Evolutionary conservation across 345 rosid species (phyloP), one percentile per base, ranked within the genome.

Genomic region (Noccaea bulbosa): DNA sequence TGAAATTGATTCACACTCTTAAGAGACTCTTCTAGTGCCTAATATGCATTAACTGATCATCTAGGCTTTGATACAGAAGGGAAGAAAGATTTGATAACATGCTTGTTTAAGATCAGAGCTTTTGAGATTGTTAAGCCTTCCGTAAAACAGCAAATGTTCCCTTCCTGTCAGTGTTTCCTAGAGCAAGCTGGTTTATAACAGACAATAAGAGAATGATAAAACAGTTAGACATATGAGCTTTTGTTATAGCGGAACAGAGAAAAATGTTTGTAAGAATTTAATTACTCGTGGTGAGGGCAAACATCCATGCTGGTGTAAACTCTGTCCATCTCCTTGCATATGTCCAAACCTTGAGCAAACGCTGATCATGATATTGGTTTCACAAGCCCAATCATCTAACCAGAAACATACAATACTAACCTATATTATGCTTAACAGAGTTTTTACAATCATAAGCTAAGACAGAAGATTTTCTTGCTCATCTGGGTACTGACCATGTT

Each of bases 271-370:
- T 2, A 17, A 14, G 9, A 48, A 65, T 20, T 22, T 12, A 54
- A 86, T 82, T 84, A 93, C 98, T 93, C 96, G n/a, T 93, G 90
- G 56, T 93, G 98, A 4, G 98, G 98, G 74, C 98, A 93, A 22
- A 93, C 97, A 9, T 97, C 98, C 89, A 93, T 90, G 81, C 83
- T 86, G 43, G 90, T 87, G 63, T 93, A 90, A 52, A 86, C 81
- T 65, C 64, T n/a, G n/a, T n/a, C n/a, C n/a, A n/a, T n/a, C n/a
- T n/a, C 73, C 33, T 80, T 85, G 64, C 50, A 70, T 65, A 90
- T 80, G 69, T 93, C 94, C 17, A 87, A 71, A 69, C 91, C 89
- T 73, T 89, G 84, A 77, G 87, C 86, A 68, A 71, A 79, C 32
- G 91, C 94, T 55, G 87, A 32, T 30, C 98, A 96, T 5, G 92